phyloP scores from a whole-genome alignment of 2,329 filamentous ascomycete species.

The Fusarium oligoseptatum region DNA sequence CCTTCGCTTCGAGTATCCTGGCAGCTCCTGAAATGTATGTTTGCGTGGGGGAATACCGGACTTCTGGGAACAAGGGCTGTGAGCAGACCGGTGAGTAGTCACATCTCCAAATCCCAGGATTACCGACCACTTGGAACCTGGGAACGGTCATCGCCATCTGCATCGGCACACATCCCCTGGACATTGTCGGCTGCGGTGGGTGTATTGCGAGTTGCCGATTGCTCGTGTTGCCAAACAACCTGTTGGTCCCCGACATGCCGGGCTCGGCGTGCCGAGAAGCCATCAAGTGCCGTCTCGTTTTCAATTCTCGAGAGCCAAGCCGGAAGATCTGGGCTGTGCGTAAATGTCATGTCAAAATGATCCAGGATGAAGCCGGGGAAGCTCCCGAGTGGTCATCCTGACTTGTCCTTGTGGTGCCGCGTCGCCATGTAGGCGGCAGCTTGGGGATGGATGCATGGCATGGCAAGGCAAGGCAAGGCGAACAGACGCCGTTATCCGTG shows the following conservation, averaged over 20 bases:
- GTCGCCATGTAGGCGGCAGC: slow-evolving; percentile 19
- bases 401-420: slow-evolving; percentile 15
- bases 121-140: slow-evolving; percentile 35
- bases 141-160: slow-evolving; percentile 23
- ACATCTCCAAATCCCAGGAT: slow-evolving; percentile 27
- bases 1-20: slow-evolving; percentile 20
- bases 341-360: slow-evolving; percentile 8
- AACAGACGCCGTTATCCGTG: slow-evolving; percentile 5
- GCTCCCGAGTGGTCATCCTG: slow-evolving; percentile 34
- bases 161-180: slow-evolving; percentile 15
- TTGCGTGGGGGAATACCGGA: slow-evolving; percentile 36
- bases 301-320: neutral
- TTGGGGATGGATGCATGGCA: neutral
- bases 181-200: neutral
- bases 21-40: slow-evolving; percentile 21
- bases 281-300: slow-evolving; percentile 1
- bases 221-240: neutral
- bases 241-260: neutral
- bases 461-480: neutral
- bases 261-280: slow-evolving; percentile 13
- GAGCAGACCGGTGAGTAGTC: slow-evolving; percentile 43
- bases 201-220: slow-evolving; percentile 1
- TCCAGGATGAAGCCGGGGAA: slow-evolving; percentile 17
- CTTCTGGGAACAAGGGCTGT: slow-evolving; percentile 38
- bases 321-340: slow-evolving; percentile 5